Base-by-base conservation (phyloP, 768 basidiomycete genomes). In the Sutorius australiensis region DNA sequence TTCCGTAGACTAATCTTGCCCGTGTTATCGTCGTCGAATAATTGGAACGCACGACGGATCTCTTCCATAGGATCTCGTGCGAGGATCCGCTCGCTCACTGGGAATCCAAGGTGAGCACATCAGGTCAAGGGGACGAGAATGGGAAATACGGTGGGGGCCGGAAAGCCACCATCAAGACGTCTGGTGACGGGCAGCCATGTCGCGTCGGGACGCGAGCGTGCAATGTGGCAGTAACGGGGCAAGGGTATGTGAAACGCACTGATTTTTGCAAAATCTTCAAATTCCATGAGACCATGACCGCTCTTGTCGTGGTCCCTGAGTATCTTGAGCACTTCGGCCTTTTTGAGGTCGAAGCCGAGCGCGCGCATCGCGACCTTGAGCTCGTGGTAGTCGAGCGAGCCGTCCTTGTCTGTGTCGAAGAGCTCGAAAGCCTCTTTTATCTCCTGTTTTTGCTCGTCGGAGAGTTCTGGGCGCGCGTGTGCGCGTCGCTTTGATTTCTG, bases 391-490 rank as follows among this genome's bases (percentile, higher is more conserved):
- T 98, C 97, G 51, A 98, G 78, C 47, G 81, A 84, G 32, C 92
- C 92, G 66, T 99, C 97, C 77, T 98, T 97, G 80, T 99, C 97
- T 41, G 94, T 91, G 74, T 99, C 97, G 67, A 99, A 99, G 50
- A 99, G 85, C 71, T 98, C 95, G 65, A 99, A 99, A 0, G 97
- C 97, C 65, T 99, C 97, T 70, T 94, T 94, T 50, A 98, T 95
- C 72, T 99, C 97, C 63, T 93, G 90, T 62, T 90, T 90, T 64
- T 92, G 90, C 67, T 93, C 90, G 41, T 93, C 91, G 9, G 85
- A 80, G 48, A 93, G 83, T 56, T 93, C 90, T 58, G 90, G 91
- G 33, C 90, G 87, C 31, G 83, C 48, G 58, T 90, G 87, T 1
- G 84, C 78, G 57, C 86, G 79, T 59, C 89, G 75, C 57, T 89